Conservation (phyloP, 140 eudicot genomes). For the Cichorium intybus region DNA sequence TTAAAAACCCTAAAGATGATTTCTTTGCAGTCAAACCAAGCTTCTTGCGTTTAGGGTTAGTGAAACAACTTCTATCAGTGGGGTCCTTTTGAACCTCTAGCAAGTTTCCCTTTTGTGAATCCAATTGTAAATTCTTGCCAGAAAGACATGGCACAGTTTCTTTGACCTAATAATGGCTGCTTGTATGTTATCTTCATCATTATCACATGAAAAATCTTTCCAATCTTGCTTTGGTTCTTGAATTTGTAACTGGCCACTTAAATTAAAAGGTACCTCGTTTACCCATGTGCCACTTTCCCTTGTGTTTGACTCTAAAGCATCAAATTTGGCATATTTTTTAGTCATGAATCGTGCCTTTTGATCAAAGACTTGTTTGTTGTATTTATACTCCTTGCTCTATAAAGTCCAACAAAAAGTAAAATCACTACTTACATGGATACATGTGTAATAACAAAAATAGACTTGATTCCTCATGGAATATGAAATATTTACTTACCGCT, state of each 20-base stretch:
- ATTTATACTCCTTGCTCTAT: conserved; percentile 83
- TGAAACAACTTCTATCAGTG: conserved; percentile 10
- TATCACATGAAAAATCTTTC: conserved; percentile 7
- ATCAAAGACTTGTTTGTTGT: conserved; percentile 72
- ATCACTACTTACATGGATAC: background rate
- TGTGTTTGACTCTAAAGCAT: conserved; percentile 32
- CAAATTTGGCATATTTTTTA: conserved; percentile 54
- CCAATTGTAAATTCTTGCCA: conserved; percentile 16
- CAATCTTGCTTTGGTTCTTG: conserved; percentile 33
- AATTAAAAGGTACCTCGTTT: conserved; percentile 17
- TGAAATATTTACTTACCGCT: conserved; percentile 53
- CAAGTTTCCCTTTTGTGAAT: conserved; percentile 21
- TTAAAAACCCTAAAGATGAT: conserved; percentile 14
- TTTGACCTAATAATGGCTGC: conserved; percentile 12
- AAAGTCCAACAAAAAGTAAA: conserved; percentile 11
- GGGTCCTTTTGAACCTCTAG: conserved; percentile 16
- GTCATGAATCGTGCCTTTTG: conserved; percentile 74
- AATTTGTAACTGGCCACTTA: conserved; percentile 1
- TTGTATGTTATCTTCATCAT: conserved; percentile 17
- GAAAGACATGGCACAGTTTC: conserved; percentile 22
- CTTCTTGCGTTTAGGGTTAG: conserved; percentile 40
- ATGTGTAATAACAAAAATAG: background rate
- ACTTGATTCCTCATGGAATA: background rate
- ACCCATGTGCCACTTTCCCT: conserved; percentile 1
- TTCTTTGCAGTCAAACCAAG: conserved; percentile 44